A percentile compares a stretch with the other conserved stretches of the same genome.
These are phyloP conservation scores for Candida hungchunana DNA, from an alignment of 805 yeast species.

Conservation along the genomic window DNA sequence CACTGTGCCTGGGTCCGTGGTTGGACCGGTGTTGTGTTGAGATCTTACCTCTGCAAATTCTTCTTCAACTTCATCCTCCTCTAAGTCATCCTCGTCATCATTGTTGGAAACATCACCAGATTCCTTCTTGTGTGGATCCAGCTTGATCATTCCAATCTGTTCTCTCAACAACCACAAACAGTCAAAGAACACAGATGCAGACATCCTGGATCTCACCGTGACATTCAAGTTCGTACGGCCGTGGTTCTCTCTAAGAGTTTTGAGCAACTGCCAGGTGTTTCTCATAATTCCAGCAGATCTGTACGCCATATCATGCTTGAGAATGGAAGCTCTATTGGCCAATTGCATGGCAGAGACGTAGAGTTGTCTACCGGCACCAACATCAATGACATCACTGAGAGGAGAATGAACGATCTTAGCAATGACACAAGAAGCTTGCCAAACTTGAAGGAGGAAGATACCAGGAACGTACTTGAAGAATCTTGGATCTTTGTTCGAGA, in stretches of 20 bases:
- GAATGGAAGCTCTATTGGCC: conserved; percentile 74
- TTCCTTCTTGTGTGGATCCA: conserved; percentile 30
- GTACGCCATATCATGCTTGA: conserved; percentile 89
- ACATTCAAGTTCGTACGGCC: conserved; percentile 38
- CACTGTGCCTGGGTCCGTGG: conserved; percentile 30
- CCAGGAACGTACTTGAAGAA: conserved; percentile 80
- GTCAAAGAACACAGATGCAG: conserved; percentile 91
- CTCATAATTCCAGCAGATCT: conserved; percentile 92
- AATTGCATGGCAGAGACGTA: conserved; percentile 64
- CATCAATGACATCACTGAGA: conserved; percentile 59
- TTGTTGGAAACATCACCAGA: conserved; percentile 14
- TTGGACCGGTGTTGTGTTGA: conserved; percentile 7
- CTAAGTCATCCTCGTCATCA: conserved; percentile 26
- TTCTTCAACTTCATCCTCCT: conserved; percentile 20
- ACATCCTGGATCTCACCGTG: conserved; percentile 76
- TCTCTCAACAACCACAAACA: conserved; percentile 80
- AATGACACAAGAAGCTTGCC: conserved; percentile 90
- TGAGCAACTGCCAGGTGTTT: conserved; percentile 87
- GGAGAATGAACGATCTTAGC: conserved; percentile 77
- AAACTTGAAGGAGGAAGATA: conserved; percentile 71
- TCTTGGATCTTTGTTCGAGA: conserved; percentile 53
- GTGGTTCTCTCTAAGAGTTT: conserved; percentile 53
- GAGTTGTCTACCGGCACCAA: conserved; percentile 64
- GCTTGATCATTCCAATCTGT: conserved; percentile 80
- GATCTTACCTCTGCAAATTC: conserved; percentile 18